A percentile compares a stretch with the other conserved stretches of the same genome.
phyloP scores from a whole-genome alignment of 2,329 filamentous ascomycete genomes.

The Colletotrichum karsti region DNA sequence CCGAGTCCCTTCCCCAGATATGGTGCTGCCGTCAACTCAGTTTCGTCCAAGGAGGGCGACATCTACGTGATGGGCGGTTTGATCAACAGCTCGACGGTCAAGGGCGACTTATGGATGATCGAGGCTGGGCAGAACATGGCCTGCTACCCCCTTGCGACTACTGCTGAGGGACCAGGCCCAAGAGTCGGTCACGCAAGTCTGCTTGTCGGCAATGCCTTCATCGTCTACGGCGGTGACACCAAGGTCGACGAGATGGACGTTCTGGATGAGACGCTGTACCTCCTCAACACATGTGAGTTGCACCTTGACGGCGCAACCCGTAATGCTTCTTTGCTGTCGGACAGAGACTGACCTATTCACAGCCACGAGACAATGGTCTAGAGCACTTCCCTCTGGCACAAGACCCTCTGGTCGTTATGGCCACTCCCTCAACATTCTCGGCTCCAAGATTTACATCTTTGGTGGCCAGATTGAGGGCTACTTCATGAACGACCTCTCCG shows the following conservation, averaged over 20 bases:
- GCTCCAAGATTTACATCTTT: conserved; percentile 97
- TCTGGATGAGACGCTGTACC: conserved; percentile 93
- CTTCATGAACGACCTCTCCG: conserved; percentile 97
- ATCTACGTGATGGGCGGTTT: conserved; percentile 98
- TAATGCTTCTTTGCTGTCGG: background rate
- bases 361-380: conserved; percentile 98
- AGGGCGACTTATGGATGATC: conserved; percentile 97
- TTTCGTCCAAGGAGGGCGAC: conserved; percentile 94
- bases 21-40: conserved; percentile 92
- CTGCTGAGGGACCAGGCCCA: conserved; percentile 92
- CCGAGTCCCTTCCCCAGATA: conserved; percentile 94
- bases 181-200: conserved; percentile 94
- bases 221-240: conserved; percentile 97
- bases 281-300: conserved; percentile 93
- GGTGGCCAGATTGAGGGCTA: conserved; percentile 96
- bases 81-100: conserved; percentile 94
- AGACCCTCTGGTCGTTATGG: conserved; percentile 92
- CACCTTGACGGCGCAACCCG: background rate
- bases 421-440: conserved; percentile 94
- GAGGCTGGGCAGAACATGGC: conserved; percentile 88
- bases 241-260: conserved; percentile 94
- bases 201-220: conserved; percentile 97
- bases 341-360: background rate
- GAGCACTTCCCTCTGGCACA: conserved; percentile 86
- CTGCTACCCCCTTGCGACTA: conserved; percentile 91